Base-by-base conservation (phyloP, 768 basidiomycete genomes). In the Leccinum imitatum region DNA sequence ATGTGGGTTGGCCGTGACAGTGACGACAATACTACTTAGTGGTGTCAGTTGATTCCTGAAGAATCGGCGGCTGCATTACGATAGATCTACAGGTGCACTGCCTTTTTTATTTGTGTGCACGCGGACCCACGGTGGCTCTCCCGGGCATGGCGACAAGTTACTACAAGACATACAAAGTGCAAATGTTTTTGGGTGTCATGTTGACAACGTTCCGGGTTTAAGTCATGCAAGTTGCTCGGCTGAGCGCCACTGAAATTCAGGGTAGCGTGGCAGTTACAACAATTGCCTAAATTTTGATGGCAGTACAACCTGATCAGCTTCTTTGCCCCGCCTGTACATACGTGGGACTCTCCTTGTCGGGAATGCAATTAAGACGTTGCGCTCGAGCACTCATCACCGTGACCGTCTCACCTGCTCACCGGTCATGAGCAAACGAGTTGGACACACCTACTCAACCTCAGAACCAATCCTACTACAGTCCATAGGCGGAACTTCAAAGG, bases 271-370 rank as follows among this genome's bases (percentile, higher is more conserved):
- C 58, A 21, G 67, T 66, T 57, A 31, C 58, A 39, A 62, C 30
- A 15, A 25, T 66, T 67, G 56, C 69, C 69, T 58, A 67, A 67
- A 60, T 69, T 63, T 65, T 73, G 71, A 73, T 73, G 73, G 63
- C 67, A 59, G 65, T 67, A 67, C 64, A 31, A 51, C 62, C 37
- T 62, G 67, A 69, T 74, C 69, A 71, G 69, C 69, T 74, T 74
- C 70, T 59, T 73, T 68, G 63, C 71, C 72, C 71, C 68, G 66
- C 57, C 63, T 59, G 73, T 73, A 73, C 72, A 75, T 73, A 69
- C 72, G 72, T 73, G 72, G 72, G 72, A 74, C 72, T 72, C 65
- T 59, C 23, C 53, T 44, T 6, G 67, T 64, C 67, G 68, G 70
- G 68, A 66, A 63, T 68, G 71, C 59, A 72, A 73, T 71, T 63